These are phyloP conservation scores for Leccinum rimulosum DNA, from an alignment of 768 basidiomycete species.

Conservation along the genomic window DNA sequence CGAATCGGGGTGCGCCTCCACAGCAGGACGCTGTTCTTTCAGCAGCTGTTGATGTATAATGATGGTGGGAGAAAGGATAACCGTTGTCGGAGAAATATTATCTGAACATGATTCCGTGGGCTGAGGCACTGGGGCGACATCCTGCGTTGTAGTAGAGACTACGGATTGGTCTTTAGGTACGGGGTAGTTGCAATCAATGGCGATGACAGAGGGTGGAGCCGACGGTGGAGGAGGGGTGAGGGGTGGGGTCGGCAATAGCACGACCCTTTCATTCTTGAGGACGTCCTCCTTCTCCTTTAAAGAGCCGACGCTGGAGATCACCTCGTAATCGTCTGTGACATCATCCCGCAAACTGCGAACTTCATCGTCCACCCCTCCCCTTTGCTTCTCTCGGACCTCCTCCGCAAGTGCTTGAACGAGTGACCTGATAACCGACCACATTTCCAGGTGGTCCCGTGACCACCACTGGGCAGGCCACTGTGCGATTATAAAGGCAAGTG, in stretches of 20 bases:
- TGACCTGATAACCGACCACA: conserved; percentile 54
- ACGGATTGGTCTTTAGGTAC: not conserved
- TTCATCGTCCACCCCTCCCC: conserved; percentile 43
- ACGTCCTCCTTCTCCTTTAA: conserved; percentile 14
- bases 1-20: conserved; percentile 12
- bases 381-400: conserved; percentile 55
- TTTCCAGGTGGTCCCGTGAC: conserved; percentile 61
- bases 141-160: conserved; percentile 10
- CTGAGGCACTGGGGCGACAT: not conserved
- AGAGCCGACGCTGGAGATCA: conserved; percentile 23
- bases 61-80: conserved; percentile 27
- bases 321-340: conserved; percentile 44
- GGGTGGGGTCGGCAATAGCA: conserved; percentile 22
- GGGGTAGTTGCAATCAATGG: conserved; percentile 15
- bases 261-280: conserved; percentile 2
- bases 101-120: conserved; percentile 1
- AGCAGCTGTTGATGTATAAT: conserved; percentile 24
- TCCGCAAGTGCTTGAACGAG: conserved; percentile 63
- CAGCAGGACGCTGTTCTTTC: conserved; percentile 15
- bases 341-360: conserved; percentile 47
- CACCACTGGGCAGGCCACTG: conserved; percentile 72
- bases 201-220: conserved; percentile 12
- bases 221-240: conserved; percentile 20
- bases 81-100: conserved; percentile 10
- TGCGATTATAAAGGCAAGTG: conserved; percentile 50